These are phyloP conservation scores for Naganishia albida DNA, from an alignment of 1,284 basidiomycete species.

Conservation along the genomic window DNA sequence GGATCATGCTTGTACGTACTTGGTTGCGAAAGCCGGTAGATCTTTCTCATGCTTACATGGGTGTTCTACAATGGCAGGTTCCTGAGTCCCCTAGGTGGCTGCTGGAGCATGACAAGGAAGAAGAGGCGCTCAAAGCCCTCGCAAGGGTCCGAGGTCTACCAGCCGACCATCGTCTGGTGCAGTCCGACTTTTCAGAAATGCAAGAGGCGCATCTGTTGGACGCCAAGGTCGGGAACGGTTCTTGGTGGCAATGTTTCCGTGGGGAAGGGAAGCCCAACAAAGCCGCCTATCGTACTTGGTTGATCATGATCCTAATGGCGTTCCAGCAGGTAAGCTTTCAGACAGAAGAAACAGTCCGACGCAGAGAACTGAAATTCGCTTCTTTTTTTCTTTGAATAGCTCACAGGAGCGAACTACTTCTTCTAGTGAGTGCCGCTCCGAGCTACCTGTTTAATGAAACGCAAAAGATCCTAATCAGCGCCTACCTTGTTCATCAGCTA, in stretches of 20 bases:
- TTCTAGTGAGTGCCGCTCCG: constrained; percentile 3
- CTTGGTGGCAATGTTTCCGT: constrained; percentile 67
- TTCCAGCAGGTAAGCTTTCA: constrained; percentile 56
- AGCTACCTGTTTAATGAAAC: constrained; percentile 45
- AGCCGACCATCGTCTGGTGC: constrained; percentile 40
- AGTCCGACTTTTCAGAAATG: constrained; percentile 51
- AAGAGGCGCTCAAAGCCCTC: constrained; percentile 59
- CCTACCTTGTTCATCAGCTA: constrained; percentile 59
- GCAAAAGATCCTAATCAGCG: not conserved
- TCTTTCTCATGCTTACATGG: no score
- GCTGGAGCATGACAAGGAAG: constrained; percentile 59
- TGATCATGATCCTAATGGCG: constrained; percentile 67
- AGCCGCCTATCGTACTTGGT: constrained; percentile 33
- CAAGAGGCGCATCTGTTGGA: constrained; percentile 43
- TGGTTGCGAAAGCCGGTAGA: no score
- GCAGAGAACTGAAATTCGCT: not conserved
- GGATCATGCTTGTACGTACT: constrained; percentile 73
- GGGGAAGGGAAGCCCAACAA: constrained; percentile 18
- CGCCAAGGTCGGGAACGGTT: constrained; percentile 37
- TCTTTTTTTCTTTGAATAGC: not conserved
- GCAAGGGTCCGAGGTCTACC: constrained; percentile 63
- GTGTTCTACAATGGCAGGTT: no score
- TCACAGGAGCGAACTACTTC: constrained; percentile 60
- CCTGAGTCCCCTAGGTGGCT: constrained; percentile 68
- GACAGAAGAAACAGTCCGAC: not conserved